Percentiles rank a stretch among this genome's conserved stretches.
Evolutionary conservation across 192 early-diverging fungal species (phyloP).

Genomic region (Rhizophagus clarus): DNA sequence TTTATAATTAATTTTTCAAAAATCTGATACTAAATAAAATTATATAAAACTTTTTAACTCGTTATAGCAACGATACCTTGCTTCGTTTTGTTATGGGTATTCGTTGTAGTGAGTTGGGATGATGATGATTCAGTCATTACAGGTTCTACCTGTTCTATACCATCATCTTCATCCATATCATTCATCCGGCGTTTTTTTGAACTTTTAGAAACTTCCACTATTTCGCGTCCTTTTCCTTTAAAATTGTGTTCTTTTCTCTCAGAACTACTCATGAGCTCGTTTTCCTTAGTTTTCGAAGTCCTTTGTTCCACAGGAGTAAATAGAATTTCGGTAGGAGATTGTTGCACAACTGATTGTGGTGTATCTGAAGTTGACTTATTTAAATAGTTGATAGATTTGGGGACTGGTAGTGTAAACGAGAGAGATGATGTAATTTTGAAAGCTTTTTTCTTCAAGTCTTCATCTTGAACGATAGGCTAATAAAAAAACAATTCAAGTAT

Average conservation of each 20-base stretch:
- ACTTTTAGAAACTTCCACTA: background rate
- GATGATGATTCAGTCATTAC: background rate
- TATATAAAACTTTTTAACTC: background rate
- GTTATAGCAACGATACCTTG: background rate
- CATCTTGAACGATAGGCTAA: background rate
- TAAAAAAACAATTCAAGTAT: background rate
- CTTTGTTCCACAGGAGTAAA: background rate
- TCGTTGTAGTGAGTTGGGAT: background rate
- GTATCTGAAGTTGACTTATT: background rate
- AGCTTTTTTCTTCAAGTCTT: background rate
- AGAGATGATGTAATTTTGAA: background rate
- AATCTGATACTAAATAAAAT: background rate
- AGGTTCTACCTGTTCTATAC: background rate
- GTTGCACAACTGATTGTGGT: background rate
- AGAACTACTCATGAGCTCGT: background rate
- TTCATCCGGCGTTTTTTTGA: background rate
- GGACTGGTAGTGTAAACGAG: background rate
- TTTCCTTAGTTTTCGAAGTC: background rate
- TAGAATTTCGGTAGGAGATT: background rate
- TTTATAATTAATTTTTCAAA: background rate
- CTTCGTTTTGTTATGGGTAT: background rate
- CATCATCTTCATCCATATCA: background rate
- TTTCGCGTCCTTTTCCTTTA: background rate
- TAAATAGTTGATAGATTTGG: background rate
- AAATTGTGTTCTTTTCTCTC: background rate